A percentile compares a stretch with the other conserved stretches of the same genome.
These are phyloP conservation scores for Oryza nivara DNA, from an alignment of 176 grass and related monocot genomes.

Conservation along the genomic window DNA sequence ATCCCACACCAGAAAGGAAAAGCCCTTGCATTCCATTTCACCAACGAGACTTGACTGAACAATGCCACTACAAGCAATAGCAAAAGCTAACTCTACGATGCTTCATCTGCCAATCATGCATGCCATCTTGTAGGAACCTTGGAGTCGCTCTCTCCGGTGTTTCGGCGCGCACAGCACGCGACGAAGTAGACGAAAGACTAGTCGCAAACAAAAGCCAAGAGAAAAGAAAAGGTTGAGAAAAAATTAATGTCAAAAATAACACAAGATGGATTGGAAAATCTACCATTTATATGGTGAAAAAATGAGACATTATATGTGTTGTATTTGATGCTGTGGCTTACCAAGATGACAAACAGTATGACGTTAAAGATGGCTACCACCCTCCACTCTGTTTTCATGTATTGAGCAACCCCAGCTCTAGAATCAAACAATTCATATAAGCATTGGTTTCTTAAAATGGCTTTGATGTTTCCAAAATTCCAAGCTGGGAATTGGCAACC, in stretches of 20 bases:
- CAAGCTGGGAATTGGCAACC: background rate
- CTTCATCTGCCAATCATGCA: background rate
- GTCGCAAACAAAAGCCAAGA: background rate
- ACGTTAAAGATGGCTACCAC: conserved; percentile 93
- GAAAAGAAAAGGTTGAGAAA: conserved; percentile 3
- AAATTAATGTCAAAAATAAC: background rate
- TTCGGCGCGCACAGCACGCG: conserved; percentile 74
- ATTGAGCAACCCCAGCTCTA: conserved; percentile 96
- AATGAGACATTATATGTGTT: background rate
- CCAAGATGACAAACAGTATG: conserved; percentile 83
- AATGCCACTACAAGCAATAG: background rate
- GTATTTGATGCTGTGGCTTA: conserved; percentile 29
- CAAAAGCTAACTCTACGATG: conserved; percentile 1
- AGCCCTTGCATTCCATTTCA: conserved; percentile 6
- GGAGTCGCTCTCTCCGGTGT: conserved; percentile 46
- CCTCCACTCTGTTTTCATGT: conserved; percentile 91
- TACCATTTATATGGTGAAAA: background rate
- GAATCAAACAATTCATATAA: background rate
- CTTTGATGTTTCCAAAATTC: too few species aligned
- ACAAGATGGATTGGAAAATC: background rate
- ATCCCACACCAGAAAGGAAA: background rate
- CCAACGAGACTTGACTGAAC: conserved; percentile 8
- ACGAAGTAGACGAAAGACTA: conserved; percentile 79
- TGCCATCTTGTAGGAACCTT: conserved; percentile 48
- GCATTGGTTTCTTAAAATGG: background rate